Evolutionary conservation across 352 stramenopile species (phyloP).

Genomic region (Phytopythium boreale): DNA sequence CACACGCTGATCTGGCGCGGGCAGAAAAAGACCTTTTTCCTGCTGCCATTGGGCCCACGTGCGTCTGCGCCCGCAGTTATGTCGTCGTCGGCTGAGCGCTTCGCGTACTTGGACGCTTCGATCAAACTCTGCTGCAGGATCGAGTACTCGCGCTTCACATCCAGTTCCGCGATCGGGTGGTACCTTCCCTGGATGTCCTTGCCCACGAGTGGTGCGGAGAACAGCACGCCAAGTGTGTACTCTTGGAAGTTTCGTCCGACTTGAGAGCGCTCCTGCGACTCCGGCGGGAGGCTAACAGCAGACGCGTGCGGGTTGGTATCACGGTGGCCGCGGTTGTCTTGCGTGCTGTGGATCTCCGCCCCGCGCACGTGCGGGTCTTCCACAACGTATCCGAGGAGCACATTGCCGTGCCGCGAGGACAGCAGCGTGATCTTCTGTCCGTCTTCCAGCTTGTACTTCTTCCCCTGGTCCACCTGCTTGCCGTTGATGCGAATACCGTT

Average conservation of each 20-base stretch:
- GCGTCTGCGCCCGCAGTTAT: neutral
- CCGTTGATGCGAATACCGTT: constrained; percentile 76
- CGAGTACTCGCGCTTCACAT: constrained; percentile 78
- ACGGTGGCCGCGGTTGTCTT: constrained; percentile 1
- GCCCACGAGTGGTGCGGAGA: constrained; percentile 91
- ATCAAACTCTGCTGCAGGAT: constrained; percentile 77
- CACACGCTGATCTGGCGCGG: constrained; percentile 88
- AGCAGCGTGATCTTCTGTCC: constrained; percentile 74
- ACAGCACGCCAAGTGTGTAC: constrained; percentile 92
- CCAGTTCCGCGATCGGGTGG: constrained; percentile 87
- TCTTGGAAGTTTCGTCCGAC: constrained; percentile 56
- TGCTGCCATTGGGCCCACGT: constrained; percentile 10
- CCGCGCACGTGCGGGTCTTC: constrained; percentile 69
- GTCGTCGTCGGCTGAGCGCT: constrained; percentile 22
- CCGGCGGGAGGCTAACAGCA: constrained; percentile 11
- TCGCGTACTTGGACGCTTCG: constrained; percentile 67
- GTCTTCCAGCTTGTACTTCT: constrained; percentile 45
- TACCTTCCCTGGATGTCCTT: constrained; percentile 88
- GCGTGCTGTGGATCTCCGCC: constrained; percentile 19
- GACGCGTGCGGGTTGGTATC: constrained; percentile 5
- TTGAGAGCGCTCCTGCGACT: constrained; percentile 55
- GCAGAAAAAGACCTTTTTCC: constrained; percentile 47
- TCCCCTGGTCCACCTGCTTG: constrained; percentile 40
- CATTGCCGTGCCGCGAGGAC: constrained; percentile 50
- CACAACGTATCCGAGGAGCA: constrained; percentile 68